A percentile compares a stretch with the other conserved stretches of the same genome.
Conservation (phyloP, 2,329 filamentous ascomycete genomes). For the Phoma herbarum region DNA sequence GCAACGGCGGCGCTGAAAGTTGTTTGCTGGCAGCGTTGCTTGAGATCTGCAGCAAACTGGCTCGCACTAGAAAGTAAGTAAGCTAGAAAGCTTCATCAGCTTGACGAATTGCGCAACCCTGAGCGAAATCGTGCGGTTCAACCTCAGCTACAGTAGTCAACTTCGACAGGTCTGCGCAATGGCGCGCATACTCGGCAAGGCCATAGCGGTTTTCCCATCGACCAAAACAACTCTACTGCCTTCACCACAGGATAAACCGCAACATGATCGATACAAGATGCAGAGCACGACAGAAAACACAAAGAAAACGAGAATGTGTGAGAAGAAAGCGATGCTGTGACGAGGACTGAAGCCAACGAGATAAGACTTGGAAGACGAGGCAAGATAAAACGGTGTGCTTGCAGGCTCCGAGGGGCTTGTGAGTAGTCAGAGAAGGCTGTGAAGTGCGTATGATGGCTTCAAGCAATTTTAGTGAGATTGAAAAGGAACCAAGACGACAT, state of each 20-base stretch:
- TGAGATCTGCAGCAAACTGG: constrained; percentile 7
- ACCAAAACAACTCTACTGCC: neutral
- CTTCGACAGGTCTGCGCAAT: neutral
- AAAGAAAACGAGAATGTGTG: neutral
- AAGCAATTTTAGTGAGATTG: neutral
- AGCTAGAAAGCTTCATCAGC: no score
- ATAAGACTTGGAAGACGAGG: neutral
- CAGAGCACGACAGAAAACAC: neutral
- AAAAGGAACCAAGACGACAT: neutral
- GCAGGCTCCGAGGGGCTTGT: neutral
- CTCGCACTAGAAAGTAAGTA: neutral
- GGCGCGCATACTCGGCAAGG: neutral
- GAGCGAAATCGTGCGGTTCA: neutral
- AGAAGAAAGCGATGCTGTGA: neutral
- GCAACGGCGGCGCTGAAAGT: neutral
- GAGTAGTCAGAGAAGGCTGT: neutral
- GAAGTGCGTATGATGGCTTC: neutral
- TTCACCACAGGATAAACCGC: neutral
- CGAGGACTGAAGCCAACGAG: neutral
- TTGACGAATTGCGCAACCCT: neutral
- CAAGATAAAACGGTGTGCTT: neutral
- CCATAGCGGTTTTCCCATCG: neutral
- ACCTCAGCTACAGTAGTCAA: neutral
- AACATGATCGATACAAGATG: neutral
- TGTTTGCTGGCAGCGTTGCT: constrained; percentile 4